Evolutionary conservation across 441 rosid species (phyloP), one percentile per base, ranked within the genome.

Genomic region (Pelargonium citronellum): DNA sequence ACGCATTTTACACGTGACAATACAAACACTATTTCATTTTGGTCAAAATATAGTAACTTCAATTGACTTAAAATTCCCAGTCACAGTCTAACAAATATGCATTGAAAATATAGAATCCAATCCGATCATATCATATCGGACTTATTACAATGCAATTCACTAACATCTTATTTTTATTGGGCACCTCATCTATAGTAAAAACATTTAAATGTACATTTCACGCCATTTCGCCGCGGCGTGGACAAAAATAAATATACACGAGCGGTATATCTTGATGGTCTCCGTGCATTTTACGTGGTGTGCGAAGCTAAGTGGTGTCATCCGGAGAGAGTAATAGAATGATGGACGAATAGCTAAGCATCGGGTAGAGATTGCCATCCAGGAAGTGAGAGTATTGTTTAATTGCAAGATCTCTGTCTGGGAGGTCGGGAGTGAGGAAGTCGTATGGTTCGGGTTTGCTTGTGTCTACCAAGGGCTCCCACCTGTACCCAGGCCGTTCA

Each of bases 391-490:
- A 46, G 67, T 85, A 90, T 71, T 91, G 97, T 73, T 76, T 81
- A 55, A 87, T 69, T 1, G 92, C 94, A 4, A 82, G 79, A 7
- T 80, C 89, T 77, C 85, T 88, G 68, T 76, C 84, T 1, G 89
- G 90, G 22, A 87, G 68, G 12, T 90, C 89, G 0, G 46, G 30
- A 3, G 91, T 75, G 71, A 95, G 84, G 83, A 87, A 89, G 84
- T 95, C 92, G 58, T 74, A 95, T 1, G 97, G 99, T 27, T 84
- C 74, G 4, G 89, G 76, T 77, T 91, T 95, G 76, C 94, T 82
- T 3, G 99, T 91, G 83, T 95, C 99, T 68, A 90, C 94, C 78
- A 91, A 73, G 64, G 96, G 88, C 73, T 87, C 88, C 99, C 97
- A 94, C 79, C 89, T 76, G 79, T 82, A 84, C 63, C 96, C 96